Percentiles rank a stretch among this genome's conserved stretches.
These are phyloP conservation scores for Oryza punctata DNA, from an alignment of 176 grass and related monocot genomes.

Conservation along the genomic window DNA sequence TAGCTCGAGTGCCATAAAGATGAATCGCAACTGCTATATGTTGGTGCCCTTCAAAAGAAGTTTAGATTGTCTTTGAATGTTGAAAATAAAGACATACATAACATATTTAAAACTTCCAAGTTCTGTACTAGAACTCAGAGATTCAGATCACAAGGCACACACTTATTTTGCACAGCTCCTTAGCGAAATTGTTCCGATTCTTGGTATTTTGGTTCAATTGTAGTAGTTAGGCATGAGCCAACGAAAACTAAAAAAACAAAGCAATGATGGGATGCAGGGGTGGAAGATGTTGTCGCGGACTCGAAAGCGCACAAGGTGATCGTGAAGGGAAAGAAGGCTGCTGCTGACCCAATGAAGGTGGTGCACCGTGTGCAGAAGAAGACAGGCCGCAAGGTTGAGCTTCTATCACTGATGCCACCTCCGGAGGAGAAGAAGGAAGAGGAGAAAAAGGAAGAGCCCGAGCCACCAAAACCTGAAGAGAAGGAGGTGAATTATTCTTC, in stretches of 20 bases:
- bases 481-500: conserved; percentile 28
- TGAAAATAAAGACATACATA: background rate
- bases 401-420: conserved; percentile 61
- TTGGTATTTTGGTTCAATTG: background rate
- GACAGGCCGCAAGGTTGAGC: conserved; percentile 84
- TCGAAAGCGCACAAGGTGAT: conserved; percentile 75
- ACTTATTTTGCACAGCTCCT: conserved; percentile 1
- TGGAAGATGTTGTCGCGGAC: conserved; percentile 77
- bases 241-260: background rate
- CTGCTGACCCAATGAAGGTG: conserved; percentile 90
- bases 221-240: background rate
- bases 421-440: conserved; percentile 70
- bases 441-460: conserved; percentile 52
- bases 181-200: background rate
- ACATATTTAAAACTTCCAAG: background rate
- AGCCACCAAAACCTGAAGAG: conserved; percentile 38
- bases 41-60: background rate
- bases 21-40: background rate
- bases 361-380: conserved; percentile 91
- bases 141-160: background rate
- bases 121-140: background rate
- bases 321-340: conserved; percentile 90
- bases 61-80: background rate
- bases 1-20: background rate
- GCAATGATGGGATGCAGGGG: conserved; percentile 46